These are phyloP conservation scores for Coelastrella sp. DNA, from an alignment of 139 green algal species.

Conservation along the genomic window DNA sequence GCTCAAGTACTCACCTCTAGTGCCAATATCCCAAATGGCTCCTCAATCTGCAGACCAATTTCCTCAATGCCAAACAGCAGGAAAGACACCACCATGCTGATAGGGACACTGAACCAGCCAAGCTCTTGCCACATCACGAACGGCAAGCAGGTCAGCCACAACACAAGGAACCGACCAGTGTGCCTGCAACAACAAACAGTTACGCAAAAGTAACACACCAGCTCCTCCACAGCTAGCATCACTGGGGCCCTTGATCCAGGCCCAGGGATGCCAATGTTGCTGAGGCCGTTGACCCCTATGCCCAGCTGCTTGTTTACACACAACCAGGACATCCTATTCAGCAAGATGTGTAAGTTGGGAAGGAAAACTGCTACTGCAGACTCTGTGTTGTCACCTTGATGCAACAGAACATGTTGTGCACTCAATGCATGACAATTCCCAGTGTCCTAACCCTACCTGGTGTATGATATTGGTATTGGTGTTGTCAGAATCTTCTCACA, in stretches of 20 bases:
- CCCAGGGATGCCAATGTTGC: too few relatives aligned
- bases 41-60: constrained; percentile 48
- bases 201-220: too few relatives aligned
- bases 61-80: constrained; percentile 52
- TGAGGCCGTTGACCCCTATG: too few relatives aligned
- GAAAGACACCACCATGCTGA: constrained; percentile 35
- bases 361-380: too few relatives aligned
- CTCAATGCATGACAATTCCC: not conserved
- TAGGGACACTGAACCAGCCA: constrained; percentile 51
- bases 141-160: constrained; percentile 56
- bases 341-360: too few relatives aligned
- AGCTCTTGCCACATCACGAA: constrained; percentile 47
- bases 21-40: constrained; percentile 43
- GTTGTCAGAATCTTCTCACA: constrained; percentile 49
- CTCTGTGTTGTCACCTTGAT: too few relatives aligned
- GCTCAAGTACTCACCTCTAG: constrained; percentile 27
- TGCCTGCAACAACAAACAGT: constrained; percentile 39
- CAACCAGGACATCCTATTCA: too few relatives aligned
- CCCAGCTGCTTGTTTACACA: too few relatives aligned
- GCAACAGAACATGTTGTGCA: too few relatives aligned
- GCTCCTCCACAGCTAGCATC: too few relatives aligned
- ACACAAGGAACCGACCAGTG: constrained; percentile 53
- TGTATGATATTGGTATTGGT: constrained; percentile 49
- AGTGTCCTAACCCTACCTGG: not conserved
- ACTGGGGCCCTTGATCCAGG: too few relatives aligned